Evolutionary conservation across 106 monocot species (phyloP).

Genomic region (Dioscorea alata): DNA sequence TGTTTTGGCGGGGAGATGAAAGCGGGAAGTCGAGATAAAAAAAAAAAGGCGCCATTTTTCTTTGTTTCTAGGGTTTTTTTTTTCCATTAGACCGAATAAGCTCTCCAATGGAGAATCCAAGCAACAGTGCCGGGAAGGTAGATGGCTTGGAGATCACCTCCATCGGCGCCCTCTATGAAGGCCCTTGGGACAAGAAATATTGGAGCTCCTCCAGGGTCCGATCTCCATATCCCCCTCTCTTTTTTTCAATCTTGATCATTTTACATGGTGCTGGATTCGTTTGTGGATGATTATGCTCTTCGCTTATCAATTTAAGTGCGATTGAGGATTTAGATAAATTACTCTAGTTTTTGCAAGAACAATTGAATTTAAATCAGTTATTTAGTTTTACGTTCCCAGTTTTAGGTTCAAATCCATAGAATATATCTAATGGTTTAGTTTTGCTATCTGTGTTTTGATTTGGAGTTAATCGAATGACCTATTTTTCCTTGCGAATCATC

Average conservation of each 20-base stretch:
- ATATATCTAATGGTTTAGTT: too few relatives aligned
- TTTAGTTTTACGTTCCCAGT: background rate
- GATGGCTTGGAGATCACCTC: slow-evolving; percentile 74
- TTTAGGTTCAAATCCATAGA: too few relatives aligned
- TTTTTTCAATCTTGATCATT: background rate
- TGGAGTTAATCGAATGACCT: too few relatives aligned
- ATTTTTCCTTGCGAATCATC: too few relatives aligned
- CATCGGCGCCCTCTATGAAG: slow-evolving; percentile 58
- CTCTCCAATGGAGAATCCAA: slow-evolving; percentile 12
- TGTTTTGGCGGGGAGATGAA: background rate
- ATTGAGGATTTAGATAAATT: background rate
- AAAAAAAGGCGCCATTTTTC: background rate
- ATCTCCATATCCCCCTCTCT: background rate
- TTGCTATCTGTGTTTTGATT: too few relatives aligned
- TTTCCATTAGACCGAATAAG: background rate
- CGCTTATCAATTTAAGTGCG: background rate
- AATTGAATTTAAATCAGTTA: background rate
- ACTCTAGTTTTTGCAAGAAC: background rate
- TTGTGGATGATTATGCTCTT: background rate
- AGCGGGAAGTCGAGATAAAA: background rate
- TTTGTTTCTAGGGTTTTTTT: background rate
- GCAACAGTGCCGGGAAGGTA: background rate
- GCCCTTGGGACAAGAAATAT: slow-evolving; percentile 91
- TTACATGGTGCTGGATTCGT: background rate
- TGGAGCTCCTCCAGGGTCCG: slow-evolving; percentile 88